phyloP scores from a whole-genome alignment of 176 grass and related monocot species.

The Oropetium thomaeum region DNA sequence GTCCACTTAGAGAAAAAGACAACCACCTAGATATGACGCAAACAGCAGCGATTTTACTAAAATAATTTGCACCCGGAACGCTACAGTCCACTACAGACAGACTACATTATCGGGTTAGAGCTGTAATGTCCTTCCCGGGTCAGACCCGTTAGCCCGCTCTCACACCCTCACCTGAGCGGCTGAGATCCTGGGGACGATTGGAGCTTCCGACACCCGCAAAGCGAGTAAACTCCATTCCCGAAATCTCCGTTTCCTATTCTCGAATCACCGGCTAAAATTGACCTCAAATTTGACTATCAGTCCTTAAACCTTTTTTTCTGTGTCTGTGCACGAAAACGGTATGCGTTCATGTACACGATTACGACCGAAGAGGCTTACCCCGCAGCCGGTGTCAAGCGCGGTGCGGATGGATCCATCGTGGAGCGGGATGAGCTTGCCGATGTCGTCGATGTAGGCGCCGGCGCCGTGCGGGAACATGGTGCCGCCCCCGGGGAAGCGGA shows the following conservation, averaged over 20 bases:
- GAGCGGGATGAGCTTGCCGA: conserved; percentile 66
- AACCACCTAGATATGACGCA: background rate
- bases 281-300: conserved; percentile 19
- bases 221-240: conserved; percentile 25
- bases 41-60: background rate
- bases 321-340: background rate
- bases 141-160: background rate
- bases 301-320: background rate
- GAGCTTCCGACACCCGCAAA: conserved; percentile 36
- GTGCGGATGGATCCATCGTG: conserved; percentile 85
- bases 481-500: conserved; percentile 86
- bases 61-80: too few relatives aligned
- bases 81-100: conserved; percentile 9
- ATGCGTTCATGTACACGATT: background rate
- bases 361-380: conserved; percentile 38
- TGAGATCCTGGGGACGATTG: background rate
- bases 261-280: conserved; percentile 14
- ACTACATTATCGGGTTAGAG: conserved; percentile 17
- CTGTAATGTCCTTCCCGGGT: background rate
- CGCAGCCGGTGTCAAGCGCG: conserved; percentile 90
- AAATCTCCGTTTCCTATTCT: conserved; percentile 35
- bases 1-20: background rate
- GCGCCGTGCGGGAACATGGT: conserved; percentile 92
- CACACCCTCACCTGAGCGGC: background rate
- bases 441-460: conserved; percentile 82